A percentile compares a stretch with the other conserved stretches of the same genome.
Evolutionary conservation across 306 rosid species (phyloP).

Genomic region (Vigna reflexopilosa): DNA sequence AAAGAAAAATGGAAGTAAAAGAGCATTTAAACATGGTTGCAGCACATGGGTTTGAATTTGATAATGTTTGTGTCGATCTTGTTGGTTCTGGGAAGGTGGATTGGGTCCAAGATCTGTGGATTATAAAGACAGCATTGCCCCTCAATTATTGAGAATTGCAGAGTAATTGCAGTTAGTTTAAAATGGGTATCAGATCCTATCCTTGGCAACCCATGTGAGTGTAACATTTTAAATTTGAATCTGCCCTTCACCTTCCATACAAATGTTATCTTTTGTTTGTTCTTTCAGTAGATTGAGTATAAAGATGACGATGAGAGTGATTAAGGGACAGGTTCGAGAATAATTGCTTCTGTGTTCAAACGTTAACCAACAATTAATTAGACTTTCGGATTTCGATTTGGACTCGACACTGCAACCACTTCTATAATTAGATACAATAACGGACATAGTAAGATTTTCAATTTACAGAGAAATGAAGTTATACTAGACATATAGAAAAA

Average conservation of each 20-base stretch:
- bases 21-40: no score
- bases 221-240: conserved; percentile 27
- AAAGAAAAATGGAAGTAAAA: no score
- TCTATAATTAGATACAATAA: no score
- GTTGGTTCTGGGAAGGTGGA: conserved; percentile 50
- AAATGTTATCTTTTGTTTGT: conserved; percentile 11
- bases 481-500: no score
- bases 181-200: conserved; percentile 39
- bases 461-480: no score
- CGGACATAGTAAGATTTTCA: no score
- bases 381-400: no score
- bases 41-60: conserved; percentile 56
- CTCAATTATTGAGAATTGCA: conserved; percentile 44
- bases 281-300: conserved; percentile 22
- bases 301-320: conserved; percentile 17
- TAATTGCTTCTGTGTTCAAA: conserved; percentile 41
- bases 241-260: neutral
- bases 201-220: conserved; percentile 65
- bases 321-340: conserved; percentile 39
- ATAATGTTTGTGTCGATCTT: conserved; percentile 47
- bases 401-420: no score
- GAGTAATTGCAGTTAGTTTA: neutral
- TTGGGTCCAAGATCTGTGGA: conserved; percentile 49
- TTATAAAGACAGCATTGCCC: conserved; percentile 43
- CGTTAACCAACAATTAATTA: conserved; percentile 40